phyloP scores from a whole-genome alignment of 202 grass and related monocot species.

The Carex arenaria region DNA sequence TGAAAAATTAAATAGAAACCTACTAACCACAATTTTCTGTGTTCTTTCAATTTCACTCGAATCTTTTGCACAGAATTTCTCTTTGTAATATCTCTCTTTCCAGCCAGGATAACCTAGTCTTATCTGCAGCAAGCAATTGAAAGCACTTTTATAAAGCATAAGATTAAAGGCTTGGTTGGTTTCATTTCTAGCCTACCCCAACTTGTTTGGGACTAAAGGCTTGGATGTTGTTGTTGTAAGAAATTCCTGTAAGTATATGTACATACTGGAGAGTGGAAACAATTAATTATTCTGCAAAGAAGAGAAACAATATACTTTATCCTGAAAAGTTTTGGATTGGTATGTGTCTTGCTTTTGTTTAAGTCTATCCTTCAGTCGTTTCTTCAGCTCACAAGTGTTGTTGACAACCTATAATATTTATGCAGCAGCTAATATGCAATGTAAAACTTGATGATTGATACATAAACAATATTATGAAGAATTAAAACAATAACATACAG shows the following conservation, averaged over 20 bases:
- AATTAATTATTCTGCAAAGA: not conserved
- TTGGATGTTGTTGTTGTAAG: not conserved
- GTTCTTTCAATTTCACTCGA: constrained; percentile 25
- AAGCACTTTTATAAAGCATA: not conserved
- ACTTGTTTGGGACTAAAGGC: too few species aligned
- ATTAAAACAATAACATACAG: constrained; percentile 27
- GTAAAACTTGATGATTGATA: not conserved
- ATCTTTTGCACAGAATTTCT: constrained; percentile 28
- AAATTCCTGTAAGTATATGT: not conserved
- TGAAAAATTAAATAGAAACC: not conserved
- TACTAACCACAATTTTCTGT: constrained; percentile 27
- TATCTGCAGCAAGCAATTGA: constrained; percentile 34
- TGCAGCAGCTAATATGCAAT: not conserved
- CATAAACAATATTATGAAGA: not conserved
- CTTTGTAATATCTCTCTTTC: constrained; percentile 44
- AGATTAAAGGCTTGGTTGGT: not conserved
- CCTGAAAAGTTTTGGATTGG: constrained; percentile 30
- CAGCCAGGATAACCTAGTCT: constrained; percentile 38
- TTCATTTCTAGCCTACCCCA: too few species aligned
- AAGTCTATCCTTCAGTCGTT: constrained; percentile 32
- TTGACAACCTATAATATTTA: constrained; percentile 18
- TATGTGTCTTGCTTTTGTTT: constrained; percentile 34
- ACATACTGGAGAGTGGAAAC: not conserved
- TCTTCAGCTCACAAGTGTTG: constrained; percentile 38
- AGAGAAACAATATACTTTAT: constrained; percentile 23